These are phyloP conservation scores for Tarenaya hassleriana DNA, from an alignment of 345 rosid genomes.

Conservation along the genomic window DNA sequence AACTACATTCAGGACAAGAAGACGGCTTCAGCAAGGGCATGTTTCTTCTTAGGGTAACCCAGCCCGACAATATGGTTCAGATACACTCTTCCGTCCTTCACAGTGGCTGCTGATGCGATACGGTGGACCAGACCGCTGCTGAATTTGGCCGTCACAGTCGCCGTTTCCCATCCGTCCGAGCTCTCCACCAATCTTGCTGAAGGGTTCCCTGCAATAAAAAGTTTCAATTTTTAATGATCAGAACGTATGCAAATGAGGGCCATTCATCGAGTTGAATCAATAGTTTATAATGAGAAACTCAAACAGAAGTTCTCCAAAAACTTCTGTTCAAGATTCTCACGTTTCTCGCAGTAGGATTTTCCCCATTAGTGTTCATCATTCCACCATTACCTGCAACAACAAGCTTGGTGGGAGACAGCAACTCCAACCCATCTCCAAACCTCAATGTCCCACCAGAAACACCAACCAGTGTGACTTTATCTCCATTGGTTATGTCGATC, in stretches of 20 bases:
- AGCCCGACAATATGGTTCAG: conserved; percentile 66
- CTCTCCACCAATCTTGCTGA: conserved; percentile 70
- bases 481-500: conserved; percentile 43
- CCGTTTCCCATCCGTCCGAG: conserved; percentile 78
- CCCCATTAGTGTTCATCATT: too few relatives aligned
- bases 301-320: too few relatives aligned
- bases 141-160: conserved; percentile 52
- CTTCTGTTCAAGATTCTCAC: too few relatives aligned
- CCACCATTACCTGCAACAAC: conserved; percentile 66
- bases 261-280: too few relatives aligned
- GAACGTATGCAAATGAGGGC: too few relatives aligned
- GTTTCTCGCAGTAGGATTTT: too few relatives aligned
- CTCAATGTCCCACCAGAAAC: conserved; percentile 49
- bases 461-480: conserved; percentile 39
- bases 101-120: conserved; percentile 70
- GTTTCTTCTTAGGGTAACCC: conserved; percentile 81
- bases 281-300: too few relatives aligned
- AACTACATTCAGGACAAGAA: conserved; percentile 31
- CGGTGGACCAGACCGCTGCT: conserved; percentile 61
- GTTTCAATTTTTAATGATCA: too few relatives aligned
- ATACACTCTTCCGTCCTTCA: conserved; percentile 75
- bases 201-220: conserved; percentile 42
- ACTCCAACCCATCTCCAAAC: conserved; percentile 74
- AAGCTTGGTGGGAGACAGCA: conserved; percentile 55
- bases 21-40: conserved; percentile 70